A percentile compares a stretch with the other conserved stretches of the same genome.
These are phyloP conservation scores for Sclerotinia glacialis DNA, from an alignment of 2,329 filamentous ascomycete species.

Conservation along the genomic window DNA sequence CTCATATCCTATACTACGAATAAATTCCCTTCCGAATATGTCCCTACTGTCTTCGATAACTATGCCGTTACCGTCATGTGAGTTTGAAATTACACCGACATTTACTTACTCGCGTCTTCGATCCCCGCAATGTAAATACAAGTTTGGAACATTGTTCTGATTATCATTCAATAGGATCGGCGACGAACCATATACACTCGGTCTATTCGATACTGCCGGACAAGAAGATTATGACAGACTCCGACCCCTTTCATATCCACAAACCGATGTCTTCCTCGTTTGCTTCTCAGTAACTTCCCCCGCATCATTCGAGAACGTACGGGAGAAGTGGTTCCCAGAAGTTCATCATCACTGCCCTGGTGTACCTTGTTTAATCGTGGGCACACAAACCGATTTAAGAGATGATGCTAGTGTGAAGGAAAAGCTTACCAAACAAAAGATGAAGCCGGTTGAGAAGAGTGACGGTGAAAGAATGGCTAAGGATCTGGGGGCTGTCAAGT, in stretches of 20 bases:
- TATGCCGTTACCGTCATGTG: constrained; percentile 99
- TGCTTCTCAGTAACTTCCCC: constrained; percentile 98
- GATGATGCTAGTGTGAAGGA: constrained; percentile 84
- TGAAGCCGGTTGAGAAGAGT: constrained; percentile 86
- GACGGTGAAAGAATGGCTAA: constrained; percentile 96
- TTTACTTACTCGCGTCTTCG: neutral
- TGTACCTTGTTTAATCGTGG: constrained; percentile 95
- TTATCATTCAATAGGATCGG: constrained; percentile 70
- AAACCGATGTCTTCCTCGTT: constrained; percentile 97
- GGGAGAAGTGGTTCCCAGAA: constrained; percentile 98
- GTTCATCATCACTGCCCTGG: constrained; percentile 98
- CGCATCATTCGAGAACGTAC: constrained; percentile 97
- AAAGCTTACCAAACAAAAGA: constrained; percentile 93
- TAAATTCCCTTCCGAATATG: constrained; percentile 99
- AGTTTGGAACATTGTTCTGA: constrained; percentile 22
- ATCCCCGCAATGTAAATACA: neutral
- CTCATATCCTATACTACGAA: constrained; percentile 99
- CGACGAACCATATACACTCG: constrained; percentile 95
- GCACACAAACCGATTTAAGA: constrained; percentile 93
- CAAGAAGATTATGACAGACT: constrained; percentile 99
- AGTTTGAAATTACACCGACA: constrained; percentile 45
- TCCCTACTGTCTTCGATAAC: constrained; percentile 98
- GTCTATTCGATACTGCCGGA: constrained; percentile 96
- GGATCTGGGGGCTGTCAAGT: constrained; percentile 96
- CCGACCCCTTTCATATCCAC: constrained; percentile 92